These are phyloP conservation scores for Penicillium maclennaniae DNA, from an alignment of 495 filamentous ascomycete genomes.

Conservation along the genomic window DNA sequence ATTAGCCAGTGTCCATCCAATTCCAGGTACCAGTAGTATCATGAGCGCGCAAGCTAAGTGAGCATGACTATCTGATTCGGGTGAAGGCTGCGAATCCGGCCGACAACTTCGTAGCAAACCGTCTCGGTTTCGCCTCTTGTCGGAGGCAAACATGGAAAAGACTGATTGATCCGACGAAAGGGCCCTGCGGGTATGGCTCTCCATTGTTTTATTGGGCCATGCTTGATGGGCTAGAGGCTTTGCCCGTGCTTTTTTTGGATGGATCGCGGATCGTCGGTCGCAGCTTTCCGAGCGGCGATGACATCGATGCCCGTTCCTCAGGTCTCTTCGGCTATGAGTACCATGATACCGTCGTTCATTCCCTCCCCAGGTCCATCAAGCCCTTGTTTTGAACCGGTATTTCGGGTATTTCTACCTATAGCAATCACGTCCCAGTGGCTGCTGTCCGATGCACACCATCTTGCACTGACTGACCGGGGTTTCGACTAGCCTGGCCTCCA, in stretches of 20 bases:
- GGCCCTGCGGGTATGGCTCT: not conserved
- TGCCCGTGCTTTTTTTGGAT: not conserved
- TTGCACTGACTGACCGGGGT: not conserved
- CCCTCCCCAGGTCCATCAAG: not conserved
- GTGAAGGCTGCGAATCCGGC: not conserved
- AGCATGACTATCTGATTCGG: not conserved
- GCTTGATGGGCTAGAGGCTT: not conserved
- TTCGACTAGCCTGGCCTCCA: constrained; percentile 6
- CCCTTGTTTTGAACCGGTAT: not conserved
- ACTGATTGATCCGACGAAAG: not conserved
- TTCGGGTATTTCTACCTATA: not conserved
- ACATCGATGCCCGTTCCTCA: not conserved
- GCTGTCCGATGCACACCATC: not conserved
- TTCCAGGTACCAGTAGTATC: not conserved
- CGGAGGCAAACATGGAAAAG: not conserved
- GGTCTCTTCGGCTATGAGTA: not conserved
- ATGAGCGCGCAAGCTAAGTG: not conserved
- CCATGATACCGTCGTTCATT: not conserved
- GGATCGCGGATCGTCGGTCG: not conserved
- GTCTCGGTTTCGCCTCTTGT: not conserved
- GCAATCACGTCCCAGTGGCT: not conserved
- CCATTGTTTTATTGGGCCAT: not conserved
- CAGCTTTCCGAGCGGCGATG: not conserved
- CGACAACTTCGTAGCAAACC: not conserved
- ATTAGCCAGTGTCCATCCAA: not conserved